Evolutionary conservation across 2,329 filamentous ascomycete species (phyloP).

Genomic region (Penicillium sp.): DNA sequence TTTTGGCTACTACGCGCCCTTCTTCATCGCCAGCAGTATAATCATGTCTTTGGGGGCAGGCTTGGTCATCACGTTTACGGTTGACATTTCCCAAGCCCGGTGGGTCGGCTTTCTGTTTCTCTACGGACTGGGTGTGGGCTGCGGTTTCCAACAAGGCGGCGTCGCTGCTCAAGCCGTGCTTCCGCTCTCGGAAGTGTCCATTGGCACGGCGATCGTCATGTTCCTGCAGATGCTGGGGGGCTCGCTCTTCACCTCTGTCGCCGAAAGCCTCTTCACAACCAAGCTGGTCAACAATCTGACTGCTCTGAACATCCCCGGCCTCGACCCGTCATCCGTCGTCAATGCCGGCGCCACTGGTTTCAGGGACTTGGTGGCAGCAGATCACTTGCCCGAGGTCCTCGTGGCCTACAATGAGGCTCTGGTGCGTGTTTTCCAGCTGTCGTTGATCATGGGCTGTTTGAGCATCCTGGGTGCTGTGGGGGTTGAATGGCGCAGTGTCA

Average conservation of each 20-base stretch:
- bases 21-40: constrained; percentile 1
- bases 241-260: constrained; percentile 2
- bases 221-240: constrained; percentile 4
- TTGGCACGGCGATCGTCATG: constrained; percentile 5
- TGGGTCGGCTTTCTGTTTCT: constrained; percentile 7
- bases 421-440: constrained; percentile 1
- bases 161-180: constrained; percentile 4
- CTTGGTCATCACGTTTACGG: constrained; percentile 2
- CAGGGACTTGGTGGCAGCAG: background rate
- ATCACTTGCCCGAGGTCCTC: background rate
- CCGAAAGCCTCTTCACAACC: constrained; percentile 2
- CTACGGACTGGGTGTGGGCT: constrained; percentile 2
- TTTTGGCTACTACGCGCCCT: constrained; percentile 7
- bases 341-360: constrained; percentile 1
- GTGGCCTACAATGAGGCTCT: constrained; percentile 2
- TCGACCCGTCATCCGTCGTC: background rate
- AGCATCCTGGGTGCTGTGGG: background rate
- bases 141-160: constrained; percentile 2
- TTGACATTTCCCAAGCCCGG: background rate
- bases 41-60: constrained; percentile 6
- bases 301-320: background rate
- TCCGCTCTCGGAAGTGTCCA: background rate
- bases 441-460: background rate
- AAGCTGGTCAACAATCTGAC: constrained; percentile 1
- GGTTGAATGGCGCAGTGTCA: constrained; percentile 1